Conservation (phyloP, 2,329 filamentous ascomycete species). For the Drechmeria coniospora region DNA sequence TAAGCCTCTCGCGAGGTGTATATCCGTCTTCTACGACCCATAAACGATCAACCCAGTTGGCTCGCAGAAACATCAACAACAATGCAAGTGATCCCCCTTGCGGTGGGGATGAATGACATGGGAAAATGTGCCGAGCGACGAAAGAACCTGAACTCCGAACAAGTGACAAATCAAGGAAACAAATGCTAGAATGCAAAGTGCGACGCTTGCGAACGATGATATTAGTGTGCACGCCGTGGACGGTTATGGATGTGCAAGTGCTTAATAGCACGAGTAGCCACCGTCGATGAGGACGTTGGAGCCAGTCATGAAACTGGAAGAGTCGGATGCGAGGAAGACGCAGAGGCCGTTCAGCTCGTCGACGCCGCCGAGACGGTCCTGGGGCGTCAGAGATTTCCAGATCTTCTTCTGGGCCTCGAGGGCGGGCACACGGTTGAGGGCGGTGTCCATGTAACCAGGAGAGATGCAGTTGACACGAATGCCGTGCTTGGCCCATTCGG, state of each 20-base stretch:
- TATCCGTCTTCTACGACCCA: constrained; percentile 3
- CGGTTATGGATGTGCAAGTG: too few relatives aligned
- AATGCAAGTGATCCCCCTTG: too few relatives aligned
- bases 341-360: constrained; percentile 67
- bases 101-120: not conserved
- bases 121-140: not conserved
- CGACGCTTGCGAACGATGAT: too few relatives aligned
- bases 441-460: constrained; percentile 78
- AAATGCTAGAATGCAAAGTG: constrained; percentile 1
- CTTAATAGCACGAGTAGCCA: constrained; percentile 49
- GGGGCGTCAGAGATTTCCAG: constrained; percentile 60
- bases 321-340: constrained; percentile 60
- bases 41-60: too few relatives aligned
- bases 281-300: constrained; percentile 58
- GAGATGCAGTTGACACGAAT: constrained; percentile 78
- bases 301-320: constrained; percentile 64
- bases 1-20: constrained; percentile 1
- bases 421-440: constrained; percentile 61
- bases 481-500: constrained; percentile 69
- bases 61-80: too few relatives aligned
- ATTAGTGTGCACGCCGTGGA: too few relatives aligned
- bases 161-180: too few relatives aligned
- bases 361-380: constrained; percentile 55
- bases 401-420: constrained; percentile 72
- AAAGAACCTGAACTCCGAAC: constrained; percentile 5